These are phyloP conservation scores for Globisporangium alternatum DNA, from an alignment of 352 stramenopile species.

Conservation along the genomic window DNA sequence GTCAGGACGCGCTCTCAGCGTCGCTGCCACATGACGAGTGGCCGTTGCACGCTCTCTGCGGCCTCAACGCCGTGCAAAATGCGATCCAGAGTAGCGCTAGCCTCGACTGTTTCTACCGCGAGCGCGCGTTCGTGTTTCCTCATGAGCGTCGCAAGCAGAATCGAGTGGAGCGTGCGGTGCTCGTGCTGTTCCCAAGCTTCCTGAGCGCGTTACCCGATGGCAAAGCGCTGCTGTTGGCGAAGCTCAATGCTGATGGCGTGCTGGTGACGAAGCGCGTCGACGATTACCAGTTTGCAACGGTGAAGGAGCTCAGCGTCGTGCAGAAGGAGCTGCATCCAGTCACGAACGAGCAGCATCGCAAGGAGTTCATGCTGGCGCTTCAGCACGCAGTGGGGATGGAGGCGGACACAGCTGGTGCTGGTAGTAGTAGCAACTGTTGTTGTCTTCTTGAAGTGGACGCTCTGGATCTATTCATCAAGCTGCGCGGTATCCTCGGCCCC, in stretches of 20 bases:
- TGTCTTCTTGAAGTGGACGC: slow-evolving; percentile 42
- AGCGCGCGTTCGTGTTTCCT: slow-evolving; percentile 69
- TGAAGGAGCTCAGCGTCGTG: slow-evolving; percentile 1
- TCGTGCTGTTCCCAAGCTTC: slow-evolving; percentile 42
- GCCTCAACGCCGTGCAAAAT: slow-evolving; percentile 56
- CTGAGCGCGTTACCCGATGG: slow-evolving; percentile 22
- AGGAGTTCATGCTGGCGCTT: background rate
- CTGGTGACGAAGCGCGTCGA: slow-evolving; percentile 12
- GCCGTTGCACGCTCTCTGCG: slow-evolving; percentile 71
- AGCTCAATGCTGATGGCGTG: slow-evolving; percentile 22
- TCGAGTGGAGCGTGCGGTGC: slow-evolving; percentile 31
- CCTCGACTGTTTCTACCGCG: slow-evolving; percentile 47
- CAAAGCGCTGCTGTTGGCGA: slow-evolving; percentile 24
- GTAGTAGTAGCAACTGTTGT: background rate
- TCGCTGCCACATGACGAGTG: slow-evolving; percentile 40
- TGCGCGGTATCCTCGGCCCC: slow-evolving; percentile 40
- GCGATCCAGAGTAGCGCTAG: slow-evolving; percentile 64
- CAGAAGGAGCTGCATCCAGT: slow-evolving; percentile 9
- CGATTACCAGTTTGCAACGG: background rate
- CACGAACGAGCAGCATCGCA: slow-evolving; percentile 8
- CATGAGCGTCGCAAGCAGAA: background rate
- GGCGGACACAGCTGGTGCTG: background rate
- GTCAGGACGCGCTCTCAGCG: slow-evolving; percentile 37
- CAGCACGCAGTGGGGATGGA: slow-evolving; percentile 3
- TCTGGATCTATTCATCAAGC: slow-evolving; percentile 31